Percentiles rank a stretch among this genome's conserved stretches.
These are phyloP conservation scores for Sporothrix protearum DNA, from an alignment of 2,329 filamentous ascomycete genomes.

Conservation along the genomic window DNA sequence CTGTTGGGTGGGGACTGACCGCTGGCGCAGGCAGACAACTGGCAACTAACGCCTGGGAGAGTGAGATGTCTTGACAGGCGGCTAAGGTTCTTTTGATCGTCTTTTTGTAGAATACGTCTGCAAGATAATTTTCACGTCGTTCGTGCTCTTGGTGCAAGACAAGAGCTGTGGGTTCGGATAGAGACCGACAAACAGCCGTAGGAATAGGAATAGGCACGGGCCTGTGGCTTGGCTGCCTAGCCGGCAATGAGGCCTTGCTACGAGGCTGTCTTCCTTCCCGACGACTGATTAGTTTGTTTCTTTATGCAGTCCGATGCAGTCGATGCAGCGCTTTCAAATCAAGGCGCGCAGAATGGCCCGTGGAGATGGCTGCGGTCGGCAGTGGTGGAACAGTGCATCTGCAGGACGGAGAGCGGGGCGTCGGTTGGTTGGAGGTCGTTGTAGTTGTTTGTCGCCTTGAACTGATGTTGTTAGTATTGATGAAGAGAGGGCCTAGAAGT, in stretches of 20 bases:
- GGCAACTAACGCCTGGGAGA: background rate
- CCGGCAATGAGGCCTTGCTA: background rate
- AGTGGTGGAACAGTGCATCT: constrained; percentile 10
- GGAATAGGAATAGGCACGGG: constrained; percentile 3
- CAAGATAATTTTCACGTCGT: background rate
- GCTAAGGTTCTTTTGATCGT: background rate
- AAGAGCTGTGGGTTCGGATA: background rate
- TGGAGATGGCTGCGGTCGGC: background rate
- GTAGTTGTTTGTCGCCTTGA: background rate
- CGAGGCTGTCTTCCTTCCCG: background rate
- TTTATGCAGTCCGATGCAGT: background rate
- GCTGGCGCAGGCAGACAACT: constrained; percentile 3
- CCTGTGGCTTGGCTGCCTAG: constrained; percentile 9
- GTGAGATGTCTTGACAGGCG: background rate
- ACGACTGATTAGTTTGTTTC: background rate
- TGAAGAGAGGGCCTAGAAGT: background rate
- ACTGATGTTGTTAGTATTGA: background rate
- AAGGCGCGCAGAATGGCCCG: background rate
- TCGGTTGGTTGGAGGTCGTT: background rate
- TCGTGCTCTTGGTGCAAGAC: background rate
- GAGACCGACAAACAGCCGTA: background rate
- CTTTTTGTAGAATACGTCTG: background rate
- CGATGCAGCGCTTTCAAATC: background rate
- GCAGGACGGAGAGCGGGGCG: background rate
- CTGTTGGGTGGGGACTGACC: constrained; percentile 3